Base-by-base conservation (phyloP, 495 filamentous ascomycete species). In the Lasiosphaeria ovina region DNA sequence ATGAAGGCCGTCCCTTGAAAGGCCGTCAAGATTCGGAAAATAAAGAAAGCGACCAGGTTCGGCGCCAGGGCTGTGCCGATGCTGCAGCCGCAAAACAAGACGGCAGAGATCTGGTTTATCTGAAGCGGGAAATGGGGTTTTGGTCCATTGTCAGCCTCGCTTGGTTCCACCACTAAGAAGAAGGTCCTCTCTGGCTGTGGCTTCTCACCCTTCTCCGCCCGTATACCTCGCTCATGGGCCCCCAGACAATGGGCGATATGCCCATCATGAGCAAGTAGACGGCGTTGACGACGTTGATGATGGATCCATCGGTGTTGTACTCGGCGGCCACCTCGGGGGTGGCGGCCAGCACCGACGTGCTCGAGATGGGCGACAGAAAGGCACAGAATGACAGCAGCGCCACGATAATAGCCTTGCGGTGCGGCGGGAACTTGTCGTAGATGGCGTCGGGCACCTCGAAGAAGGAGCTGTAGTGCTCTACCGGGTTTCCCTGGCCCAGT, bases 1-100 rank as follows among this genome's bases (percentile, higher is more conserved):
- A 89, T 75, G 66, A 89, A 89, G 0, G 84, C 81, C 0, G 88
- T 91, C 16, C 88, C 87, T 74, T 89, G 84, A 61, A 88, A 89
- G 2, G 87, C 87, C 6, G 86, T 87, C 33, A 90, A 74, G 54
- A 86, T 75, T 0, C 88, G 83, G 68, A 91, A 89, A 33, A 90
- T 76, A 60, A 87, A 90, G 69, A 88, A 90, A 3, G 83, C 72
- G 0, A 79, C 79, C 5, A 90, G 75, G 64, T 88, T 87, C 9
- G 88, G 87, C 11, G 87, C 76, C 3, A 89, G 72, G 0, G 88
- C 86, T 4, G 85, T 89, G 35, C 85, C 87, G 56, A 89, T 78
- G 42, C 83, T 87, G 60, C 87, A 86, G 3, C 72, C 78, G 35
- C 82, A 79, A 73, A 90, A 90, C 5, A 88, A 73, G 6, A 81